phyloP scores from a whole-genome alignment of 1,284 basidiomycete genomes.

The Leccinum subrobustum region DNA sequence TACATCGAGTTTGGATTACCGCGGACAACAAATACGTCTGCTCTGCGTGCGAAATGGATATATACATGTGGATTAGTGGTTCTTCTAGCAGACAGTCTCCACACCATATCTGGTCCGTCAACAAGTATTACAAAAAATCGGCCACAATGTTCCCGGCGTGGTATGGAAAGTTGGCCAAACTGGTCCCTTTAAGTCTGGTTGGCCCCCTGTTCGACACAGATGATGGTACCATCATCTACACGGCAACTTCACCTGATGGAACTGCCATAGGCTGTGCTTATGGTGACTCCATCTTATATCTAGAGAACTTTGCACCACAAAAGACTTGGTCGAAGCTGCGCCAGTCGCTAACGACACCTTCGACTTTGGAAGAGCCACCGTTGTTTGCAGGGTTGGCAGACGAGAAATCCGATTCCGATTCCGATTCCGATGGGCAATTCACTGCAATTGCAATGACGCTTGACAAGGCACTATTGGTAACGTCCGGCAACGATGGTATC shows the following conservation, averaged over 20 bases:
- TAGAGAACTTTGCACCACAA: slow-evolving; percentile 2
- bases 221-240: slow-evolving; percentile 8
- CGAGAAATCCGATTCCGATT: too few relatives aligned
- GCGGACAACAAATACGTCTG: slow-evolving; percentile 18
- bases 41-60: slow-evolving; percentile 14
- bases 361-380: slow-evolving; percentile 13
- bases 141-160: slow-evolving; percentile 16
- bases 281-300: slow-evolving; percentile 4
- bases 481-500: slow-evolving; percentile 6
- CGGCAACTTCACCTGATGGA: slow-evolving; percentile 13
- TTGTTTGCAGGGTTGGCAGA: slow-evolving; percentile 1
- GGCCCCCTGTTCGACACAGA: slow-evolving; percentile 9
- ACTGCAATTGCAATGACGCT: slow-evolving; percentile 14
- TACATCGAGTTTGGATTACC: slow-evolving; percentile 20
- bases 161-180: slow-evolving; percentile 16
- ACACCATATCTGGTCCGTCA: slow-evolving; percentile 19
- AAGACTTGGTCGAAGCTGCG: slow-evolving; percentile 12
- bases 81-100: slow-evolving; percentile 8
- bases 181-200: slow-evolving; percentile 9
- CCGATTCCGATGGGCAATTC: not conserved
- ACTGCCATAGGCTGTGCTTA: slow-evolving; percentile 5
- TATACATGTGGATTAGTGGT: slow-evolving; percentile 15
- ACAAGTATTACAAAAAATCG: slow-evolving; percentile 11
- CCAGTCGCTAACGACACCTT: slow-evolving; percentile 1
- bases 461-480: slow-evolving; percentile 12